Base-by-base conservation (phyloP, 2,329 filamentous ascomycete species). In the Pyrenophora seminiperda region DNA sequence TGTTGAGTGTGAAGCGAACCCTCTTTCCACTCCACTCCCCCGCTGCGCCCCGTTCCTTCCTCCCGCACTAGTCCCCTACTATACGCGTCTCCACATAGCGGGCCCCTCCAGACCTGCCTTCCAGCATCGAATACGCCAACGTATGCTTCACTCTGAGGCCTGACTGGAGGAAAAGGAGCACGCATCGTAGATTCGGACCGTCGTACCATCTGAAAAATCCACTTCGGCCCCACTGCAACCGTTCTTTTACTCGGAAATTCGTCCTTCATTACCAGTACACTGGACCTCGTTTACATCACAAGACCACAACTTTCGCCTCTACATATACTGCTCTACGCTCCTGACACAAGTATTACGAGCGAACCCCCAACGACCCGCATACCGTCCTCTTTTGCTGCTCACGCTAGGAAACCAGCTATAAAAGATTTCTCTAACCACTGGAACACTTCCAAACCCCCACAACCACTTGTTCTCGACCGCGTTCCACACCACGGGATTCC, bases 1-100 rank as follows among this genome's bases (percentile, higher is more conserved):
- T 19, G 27, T 32, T 50, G 40, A 41, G 43, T 41, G 51, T 50
- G 54, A 41, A 51, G 50, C 38, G 32, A 31, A 46, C 36, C 37
- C 17, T 37, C 39, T 49, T 24, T 38, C 32, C 44, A 30, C 18
- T 19, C 40, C 30, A 32, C 42, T 14, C 30, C 47, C 24, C 24
- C 24, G 13, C 24, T 9, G 24, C 34, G 50, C 44, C 45, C 50
- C 43, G 37, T 43, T 49, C 33, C 13, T 20, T 11, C 39, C 39
- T 10, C 38, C 22, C 38, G 18, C 30, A 22, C 33, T 29, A 37
- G 34, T 50, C 41, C 47, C 49, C 40, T 50, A 39, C 38, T 20
- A 33, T 24, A 17, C 41, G 27, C 47, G 11, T 37, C 43, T 42
- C 20, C 20, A 41, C n/a, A 50, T 40, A 41, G 24, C 41, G 46